phyloP scores from a whole-genome alignment of 305 asterid genomes.

The Rubia peregrina region DNA sequence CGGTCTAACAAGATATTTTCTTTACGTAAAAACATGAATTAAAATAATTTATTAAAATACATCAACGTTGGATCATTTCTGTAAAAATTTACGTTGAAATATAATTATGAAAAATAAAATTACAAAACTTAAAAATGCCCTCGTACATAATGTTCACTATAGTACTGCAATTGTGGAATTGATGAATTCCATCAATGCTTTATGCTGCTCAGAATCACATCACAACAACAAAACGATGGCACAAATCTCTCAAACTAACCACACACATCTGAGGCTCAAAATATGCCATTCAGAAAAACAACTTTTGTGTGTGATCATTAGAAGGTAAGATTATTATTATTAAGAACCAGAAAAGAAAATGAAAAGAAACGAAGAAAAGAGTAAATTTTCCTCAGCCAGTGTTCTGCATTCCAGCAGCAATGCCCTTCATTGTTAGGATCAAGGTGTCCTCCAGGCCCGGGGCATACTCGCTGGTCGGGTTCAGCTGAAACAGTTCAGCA shows the following conservation, averaged over 20 bases:
- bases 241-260: background rate
- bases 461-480: slow-evolving; percentile 84
- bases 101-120: background rate
- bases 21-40: no score
- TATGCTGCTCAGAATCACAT: background rate
- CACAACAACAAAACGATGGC: background rate
- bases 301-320: background rate
- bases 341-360: background rate
- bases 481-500: slow-evolving; percentile 65
- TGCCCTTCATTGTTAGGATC: slow-evolving; percentile 97
- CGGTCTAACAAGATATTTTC: no score
- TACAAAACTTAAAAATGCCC: background rate
- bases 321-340: background rate
- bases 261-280: background rate
- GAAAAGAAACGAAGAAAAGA: background rate
- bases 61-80: no score
- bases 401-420: slow-evolving; percentile 97
- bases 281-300: slow-evolving; percentile 3
- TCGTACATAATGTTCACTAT: background rate
- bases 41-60: no score
- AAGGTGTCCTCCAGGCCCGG: slow-evolving; percentile 97
- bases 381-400: slow-evolving; percentile 45
- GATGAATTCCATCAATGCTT: background rate
- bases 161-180: background rate
- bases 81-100: no score